Evolutionary conservation across 2,329 filamentous ascomycete genomes (phyloP), one percentile per base, ranked within the genome.

Genomic region (Stenocarpella maydis): DNA sequence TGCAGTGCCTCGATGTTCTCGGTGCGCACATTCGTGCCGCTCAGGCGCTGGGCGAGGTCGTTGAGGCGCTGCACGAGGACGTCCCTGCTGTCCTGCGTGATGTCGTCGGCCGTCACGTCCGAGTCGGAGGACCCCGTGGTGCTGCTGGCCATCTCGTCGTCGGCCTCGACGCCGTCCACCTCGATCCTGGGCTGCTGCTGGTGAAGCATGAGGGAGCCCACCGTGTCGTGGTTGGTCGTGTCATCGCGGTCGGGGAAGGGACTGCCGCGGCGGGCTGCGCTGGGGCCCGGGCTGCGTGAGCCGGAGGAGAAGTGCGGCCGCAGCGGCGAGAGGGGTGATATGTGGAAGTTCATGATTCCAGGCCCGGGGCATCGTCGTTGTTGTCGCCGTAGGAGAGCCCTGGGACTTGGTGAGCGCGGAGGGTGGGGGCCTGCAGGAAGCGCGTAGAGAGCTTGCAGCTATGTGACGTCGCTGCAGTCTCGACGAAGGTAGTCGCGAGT

Each of bases 31-130:
- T 75, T 73, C 43, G 77, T 71, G 26, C 75, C 74, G 64, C 75
- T 76, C 9, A 84, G 74, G 52, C 80, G 78, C 63, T 80, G 77
- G n/a, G 81, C 76, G 26, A 84, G 71, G 52, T 79, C 78, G 55
- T 74, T 75, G 19, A 84, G 77, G 39, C 82, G 79, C 71, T 83
- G 80, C 37, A 86, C 81, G 65, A 88, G 80, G 28, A 83, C 80
- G 71, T 86, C 81, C 68, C 80, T 81, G 75, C 78, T 79, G 70
- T 80, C 80, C 53, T 78, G 77, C 21, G 77, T 73, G 54, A 77
- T 67, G 37, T 75, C 73, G 37, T 74, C 71, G 45, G 71, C 67
- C 26, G 71, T 54, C 47, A 65, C 19, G 58, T 72, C 67, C 8
- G 69, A 71, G 52, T 69, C 37, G 67, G 71, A 52, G 43, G 34